phyloP scores from a whole-genome alignment of 1,284 basidiomycete genomes.

The Malassezia yamatoensis region DNA sequence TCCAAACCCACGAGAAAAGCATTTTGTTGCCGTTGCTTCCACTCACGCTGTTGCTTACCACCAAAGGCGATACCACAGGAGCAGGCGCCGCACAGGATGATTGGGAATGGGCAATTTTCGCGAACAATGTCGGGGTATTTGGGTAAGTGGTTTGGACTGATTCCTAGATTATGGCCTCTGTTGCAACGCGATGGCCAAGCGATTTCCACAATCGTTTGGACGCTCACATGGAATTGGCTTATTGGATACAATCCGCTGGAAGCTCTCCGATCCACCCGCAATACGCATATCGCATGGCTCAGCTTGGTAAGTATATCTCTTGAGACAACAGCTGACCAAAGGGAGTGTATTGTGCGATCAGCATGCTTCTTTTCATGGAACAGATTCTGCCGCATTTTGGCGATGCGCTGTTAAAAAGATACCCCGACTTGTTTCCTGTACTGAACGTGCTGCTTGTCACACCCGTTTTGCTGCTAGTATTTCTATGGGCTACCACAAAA shows the following conservation, averaged over 20 bases:
- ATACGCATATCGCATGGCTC: constrained; percentile 9
- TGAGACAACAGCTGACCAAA: not conserved
- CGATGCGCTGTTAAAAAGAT: constrained; percentile 57
- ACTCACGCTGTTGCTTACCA: constrained; percentile 65
- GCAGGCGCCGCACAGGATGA: constrained; percentile 53
- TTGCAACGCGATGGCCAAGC: constrained; percentile 68
- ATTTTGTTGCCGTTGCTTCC: constrained; percentile 79
- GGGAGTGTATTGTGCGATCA: constrained; percentile 52
- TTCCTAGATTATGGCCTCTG: constrained; percentile 65
- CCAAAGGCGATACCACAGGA: constrained; percentile 49
- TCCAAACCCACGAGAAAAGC: constrained; percentile 90
- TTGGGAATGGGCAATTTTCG: constrained; percentile 67
- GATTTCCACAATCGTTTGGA: constrained; percentile 61
- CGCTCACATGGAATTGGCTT: constrained; percentile 67
- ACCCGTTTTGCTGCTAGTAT: constrained; percentile 61
- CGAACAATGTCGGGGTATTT: constrained; percentile 77
- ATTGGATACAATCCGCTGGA: constrained; percentile 57
- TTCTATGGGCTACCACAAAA: constrained; percentile 47
- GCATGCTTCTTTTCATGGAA: constrained; percentile 60
- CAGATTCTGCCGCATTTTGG: constrained; percentile 49
- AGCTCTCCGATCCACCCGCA: constrained; percentile 9
- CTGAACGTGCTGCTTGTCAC: constrained; percentile 74
- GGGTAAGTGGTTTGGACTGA: constrained; percentile 4
- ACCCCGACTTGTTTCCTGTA: constrained; percentile 76
- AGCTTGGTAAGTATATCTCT: not conserved